A percentile compares a stretch with the other conserved stretches of the same genome.
phyloP scores from a whole-genome alignment of 78 protist genomes.

The Dictyostelium citrinum region DNA sequence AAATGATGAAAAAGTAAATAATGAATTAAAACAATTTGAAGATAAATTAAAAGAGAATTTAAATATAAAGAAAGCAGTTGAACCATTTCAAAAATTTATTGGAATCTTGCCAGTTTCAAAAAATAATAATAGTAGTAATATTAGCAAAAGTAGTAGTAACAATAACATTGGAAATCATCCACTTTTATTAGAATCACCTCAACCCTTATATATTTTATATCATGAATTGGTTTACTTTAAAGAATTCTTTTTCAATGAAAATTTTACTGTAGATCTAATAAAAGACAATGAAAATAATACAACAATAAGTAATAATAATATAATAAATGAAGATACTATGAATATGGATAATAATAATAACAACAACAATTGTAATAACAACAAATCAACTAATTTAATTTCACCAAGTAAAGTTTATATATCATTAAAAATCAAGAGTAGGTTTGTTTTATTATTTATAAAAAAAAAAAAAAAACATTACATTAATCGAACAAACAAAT shows the following conservation, averaged over 20 bases:
- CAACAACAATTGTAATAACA: too few relatives aligned
- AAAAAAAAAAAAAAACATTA: background rate
- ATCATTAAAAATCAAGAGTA: background rate
- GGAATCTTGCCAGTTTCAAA: background rate
- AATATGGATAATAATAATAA: background rate
- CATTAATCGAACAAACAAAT: too few relatives aligned
- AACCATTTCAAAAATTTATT: constrained; percentile 39
- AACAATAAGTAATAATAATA: too few relatives aligned
- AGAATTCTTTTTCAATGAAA: background rate
- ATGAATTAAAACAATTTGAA: constrained; percentile 5
- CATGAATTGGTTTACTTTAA: constrained; percentile 13
- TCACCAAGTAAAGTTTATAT: background rate
- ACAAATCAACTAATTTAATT: background rate
- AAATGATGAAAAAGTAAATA: background rate
- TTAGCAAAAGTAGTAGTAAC: too few relatives aligned
- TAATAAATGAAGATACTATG: background rate
- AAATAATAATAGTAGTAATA: background rate
- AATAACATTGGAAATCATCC: background rate
- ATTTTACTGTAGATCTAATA: background rate
- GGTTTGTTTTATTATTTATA: background rate
- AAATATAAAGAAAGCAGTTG: background rate
- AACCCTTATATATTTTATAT: constrained; percentile 32
- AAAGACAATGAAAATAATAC: background rate
- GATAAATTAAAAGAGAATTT: constrained; percentile 1
- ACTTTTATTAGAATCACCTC: constrained; percentile 6